Conservation (phyloP, 768 basidiomycete genomes). For the Pisolithus orientalis region DNA sequence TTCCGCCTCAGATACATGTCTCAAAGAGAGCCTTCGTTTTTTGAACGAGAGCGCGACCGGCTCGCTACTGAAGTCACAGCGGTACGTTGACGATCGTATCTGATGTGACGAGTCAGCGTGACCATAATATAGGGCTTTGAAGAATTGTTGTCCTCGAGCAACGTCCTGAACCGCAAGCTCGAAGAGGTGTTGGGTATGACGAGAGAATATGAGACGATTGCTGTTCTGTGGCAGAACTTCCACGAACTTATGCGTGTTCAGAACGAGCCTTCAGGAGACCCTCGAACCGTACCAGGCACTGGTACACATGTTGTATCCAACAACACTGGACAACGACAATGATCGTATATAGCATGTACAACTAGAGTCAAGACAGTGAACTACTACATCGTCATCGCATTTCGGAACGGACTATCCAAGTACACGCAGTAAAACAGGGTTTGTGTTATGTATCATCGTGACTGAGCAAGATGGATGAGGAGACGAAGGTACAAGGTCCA, state of each 20-base stretch:
- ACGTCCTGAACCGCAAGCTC: conserved; percentile 82
- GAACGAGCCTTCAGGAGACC: conserved; percentile 24
- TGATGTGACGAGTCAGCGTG: not conserved
- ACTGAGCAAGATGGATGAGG: conserved; percentile 24
- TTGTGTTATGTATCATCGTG: conserved; percentile 27
- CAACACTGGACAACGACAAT: conserved; percentile 20
- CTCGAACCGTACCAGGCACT: conserved; percentile 53
- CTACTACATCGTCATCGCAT: conserved; percentile 12
- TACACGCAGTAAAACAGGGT: conserved; percentile 29
- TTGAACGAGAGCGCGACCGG: conserved; percentile 74
- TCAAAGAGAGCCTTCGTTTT: conserved; percentile 49
- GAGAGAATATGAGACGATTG: conserved; percentile 85
- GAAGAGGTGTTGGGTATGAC: conserved; percentile 93
- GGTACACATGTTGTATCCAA: conserved; percentile 56
- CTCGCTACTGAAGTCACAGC: conserved; percentile 68
- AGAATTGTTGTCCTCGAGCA: conserved; percentile 77
- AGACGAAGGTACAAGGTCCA: conserved; percentile 23
- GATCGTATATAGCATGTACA: not conserved
- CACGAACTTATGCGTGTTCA: conserved; percentile 67
- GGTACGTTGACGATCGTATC: conserved; percentile 35
- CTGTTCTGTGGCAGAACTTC: conserved; percentile 77
- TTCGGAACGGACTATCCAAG: conserved; percentile 30
- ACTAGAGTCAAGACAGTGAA: conserved; percentile 11
- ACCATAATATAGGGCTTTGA: conserved; percentile 65
- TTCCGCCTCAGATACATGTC: conserved; percentile 13